Conservation (phyloP, 176 grass and related monocot species). For the Aegilops umbellulata region DNA sequence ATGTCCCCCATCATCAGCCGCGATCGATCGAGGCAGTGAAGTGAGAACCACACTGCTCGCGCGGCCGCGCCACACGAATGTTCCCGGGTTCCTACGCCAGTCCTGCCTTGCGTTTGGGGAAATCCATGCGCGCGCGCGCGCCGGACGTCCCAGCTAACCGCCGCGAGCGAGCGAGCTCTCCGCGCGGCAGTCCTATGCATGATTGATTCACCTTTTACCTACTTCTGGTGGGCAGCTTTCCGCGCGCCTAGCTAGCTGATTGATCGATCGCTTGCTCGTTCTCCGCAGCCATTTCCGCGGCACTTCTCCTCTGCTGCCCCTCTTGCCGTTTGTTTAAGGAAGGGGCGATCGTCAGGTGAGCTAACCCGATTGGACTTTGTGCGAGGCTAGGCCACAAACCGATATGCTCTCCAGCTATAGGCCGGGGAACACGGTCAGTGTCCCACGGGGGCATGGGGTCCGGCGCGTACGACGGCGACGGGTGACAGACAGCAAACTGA, state of each 20-base stretch:
- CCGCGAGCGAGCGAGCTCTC: background rate
- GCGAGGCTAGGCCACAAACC: background rate
- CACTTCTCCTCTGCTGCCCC: background rate
- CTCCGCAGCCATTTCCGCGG: conserved; percentile 4
- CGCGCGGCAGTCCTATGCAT: background rate
- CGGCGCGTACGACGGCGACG: conserved; percentile 1
- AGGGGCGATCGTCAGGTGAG: conserved; percentile 25
- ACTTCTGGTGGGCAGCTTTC: conserved; percentile 9
- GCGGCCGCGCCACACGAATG: background rate
- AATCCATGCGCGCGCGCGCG: conserved; percentile 5
- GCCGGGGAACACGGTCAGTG: conserved; percentile 35
- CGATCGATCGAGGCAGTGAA: background rate
- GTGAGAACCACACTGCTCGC: background rate
- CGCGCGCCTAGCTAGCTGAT: background rate
- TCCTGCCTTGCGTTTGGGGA: conserved; percentile 42
- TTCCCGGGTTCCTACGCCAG: conserved; percentile 43
- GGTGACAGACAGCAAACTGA: conserved; percentile 37
- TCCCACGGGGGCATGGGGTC: background rate
- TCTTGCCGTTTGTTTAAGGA: conserved; percentile 61
- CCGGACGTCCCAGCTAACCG: conserved; percentile 39
- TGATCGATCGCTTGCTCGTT: conserved; percentile 34
- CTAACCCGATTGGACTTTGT: conserved; percentile 27
- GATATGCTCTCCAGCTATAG: background rate
- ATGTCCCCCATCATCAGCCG: background rate
- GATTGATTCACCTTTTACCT: conserved; percentile 20